These are phyloP conservation scores for Cadophora sp. DNA, from an alignment of 2,329 filamentous ascomycete genomes.

Conservation along the genomic window DNA sequence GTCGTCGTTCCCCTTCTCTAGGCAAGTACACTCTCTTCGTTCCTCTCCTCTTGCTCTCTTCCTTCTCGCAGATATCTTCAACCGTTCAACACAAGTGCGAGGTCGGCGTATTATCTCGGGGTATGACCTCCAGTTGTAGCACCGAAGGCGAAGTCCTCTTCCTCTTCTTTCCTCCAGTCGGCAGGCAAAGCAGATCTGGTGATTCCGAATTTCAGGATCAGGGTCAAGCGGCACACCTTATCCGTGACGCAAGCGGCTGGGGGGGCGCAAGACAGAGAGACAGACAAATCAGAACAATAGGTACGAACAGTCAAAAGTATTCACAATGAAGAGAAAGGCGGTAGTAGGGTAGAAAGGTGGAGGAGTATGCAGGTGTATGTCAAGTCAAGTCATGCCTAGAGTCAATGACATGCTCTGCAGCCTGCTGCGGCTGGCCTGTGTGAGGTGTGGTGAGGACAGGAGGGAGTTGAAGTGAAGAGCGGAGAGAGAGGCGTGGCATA, in stretches of 20 bases:
- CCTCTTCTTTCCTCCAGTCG: neutral
- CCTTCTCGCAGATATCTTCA: neutral
- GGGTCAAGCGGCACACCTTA: constrained; percentile 15
- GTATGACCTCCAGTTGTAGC: neutral
- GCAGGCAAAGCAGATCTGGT: neutral
- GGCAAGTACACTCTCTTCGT: neutral
- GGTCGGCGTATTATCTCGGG: neutral
- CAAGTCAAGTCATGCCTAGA: constrained; percentile 4
- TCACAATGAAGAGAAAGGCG: constrained; percentile 9
- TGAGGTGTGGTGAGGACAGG: neutral
- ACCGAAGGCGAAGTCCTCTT: neutral
- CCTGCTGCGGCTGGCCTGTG: constrained; percentile 21
- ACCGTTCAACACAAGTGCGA: neutral
- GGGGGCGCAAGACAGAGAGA: neutral
- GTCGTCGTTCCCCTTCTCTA: neutral
- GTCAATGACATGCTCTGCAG: constrained; percentile 24
- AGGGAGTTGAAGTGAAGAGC: constrained; percentile 14
- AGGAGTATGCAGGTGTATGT: constrained; percentile 1
- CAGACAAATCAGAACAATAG: neutral
- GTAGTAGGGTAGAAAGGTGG: neutral
- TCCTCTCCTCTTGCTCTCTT: neutral
- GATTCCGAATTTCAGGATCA: constrained; percentile 12
- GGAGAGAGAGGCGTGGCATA: neutral
- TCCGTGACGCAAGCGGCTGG: constrained; percentile 21
- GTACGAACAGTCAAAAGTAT: constrained; percentile 7